Base-by-base conservation (phyloP, 1,284 basidiomycete species). In the Schizophyllum commune region DNA sequence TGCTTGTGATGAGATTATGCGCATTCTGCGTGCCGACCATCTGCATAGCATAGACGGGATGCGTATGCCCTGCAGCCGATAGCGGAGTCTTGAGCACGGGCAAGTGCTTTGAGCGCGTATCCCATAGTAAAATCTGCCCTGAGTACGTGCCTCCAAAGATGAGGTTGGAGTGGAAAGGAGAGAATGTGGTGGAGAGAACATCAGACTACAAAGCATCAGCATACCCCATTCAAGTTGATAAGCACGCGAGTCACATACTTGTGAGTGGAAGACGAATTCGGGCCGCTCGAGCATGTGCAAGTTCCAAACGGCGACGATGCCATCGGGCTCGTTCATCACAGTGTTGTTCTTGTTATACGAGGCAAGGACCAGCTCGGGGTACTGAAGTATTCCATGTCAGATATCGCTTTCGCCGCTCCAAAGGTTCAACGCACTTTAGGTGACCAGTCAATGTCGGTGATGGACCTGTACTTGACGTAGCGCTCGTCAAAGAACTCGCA, bases 21-120 rank as follows among this genome's bases (percentile, higher is more conserved):
- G 97, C 97, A 71, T 99, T 98, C 72, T 98, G 96, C 3, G 96
- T 97, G 9, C 97, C 97, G 21, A 98, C 92, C 84, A 98, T 93
- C 68, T 92, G 89, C 84, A 99, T 94, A 0, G 91, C 91, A 77
- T 99, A 99, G 52, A 99, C 94, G 1, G 97, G 97, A 73, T 99
- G 96, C 1, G 96, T 98, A 71, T 99, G 97, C 0, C 97, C 96
- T 32, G 92, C 87, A 1, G 94, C 92, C 5, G 94, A 96, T 55
- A 99, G 76, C 0, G 97, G 97, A 4, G 96, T 97, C 77, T 98
- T 99, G 63, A 98, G 81, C 1, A 98, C 94, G 0, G 97, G 96
- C 5, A 98, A 77, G 69, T 96, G 93, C 68, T 96, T 95, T 0
- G 95, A 92, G 55, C 96, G 86, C n/a, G 96, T 98, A 72, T 99